These are phyloP conservation scores for Syncephalastrum sp. DNA, from an alignment of 371 early-diverging fungal genomes.

Conservation along the genomic window DNA sequence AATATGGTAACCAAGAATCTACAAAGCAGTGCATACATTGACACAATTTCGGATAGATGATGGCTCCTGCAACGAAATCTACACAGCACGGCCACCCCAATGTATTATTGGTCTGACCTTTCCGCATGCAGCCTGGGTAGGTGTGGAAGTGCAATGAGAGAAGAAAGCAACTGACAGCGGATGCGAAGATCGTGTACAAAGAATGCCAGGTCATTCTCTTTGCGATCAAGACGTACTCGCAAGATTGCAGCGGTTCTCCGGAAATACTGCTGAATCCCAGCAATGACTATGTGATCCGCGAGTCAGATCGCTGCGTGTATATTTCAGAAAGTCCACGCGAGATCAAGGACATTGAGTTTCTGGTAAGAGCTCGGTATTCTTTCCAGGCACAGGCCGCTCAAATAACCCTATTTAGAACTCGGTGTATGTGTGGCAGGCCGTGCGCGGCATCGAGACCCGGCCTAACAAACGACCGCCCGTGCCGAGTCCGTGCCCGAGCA, in stretches of 20 bases:
- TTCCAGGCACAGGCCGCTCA: background rate
- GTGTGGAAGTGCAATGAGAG: background rate
- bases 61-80: conserved; percentile 72
- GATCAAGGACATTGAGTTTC: conserved; percentile 39
- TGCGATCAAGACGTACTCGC: conserved; percentile 50
- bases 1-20: conserved; percentile 65
- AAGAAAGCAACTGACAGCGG: background rate
- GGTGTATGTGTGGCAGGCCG: conserved; percentile 17
- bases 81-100: conserved; percentile 48
- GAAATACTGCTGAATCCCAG: conserved; percentile 69
- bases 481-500: background rate
- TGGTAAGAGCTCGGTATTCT: conserved; percentile 22
- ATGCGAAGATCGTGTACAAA: conserved; percentile 48
- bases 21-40: conserved; percentile 17
- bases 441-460: conserved; percentile 8
- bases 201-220: conserved; percentile 75
- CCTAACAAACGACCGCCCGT: conserved; percentile 3
- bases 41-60: conserved; percentile 39
- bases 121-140: conserved; percentile 58
- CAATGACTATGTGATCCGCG: conserved; percentile 51
- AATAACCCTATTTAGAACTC: conserved; percentile 9
- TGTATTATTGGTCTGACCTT: conserved; percentile 62
- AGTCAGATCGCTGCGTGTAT: conserved; percentile 56
- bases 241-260: conserved; percentile 21
- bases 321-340: conserved; percentile 66